Percentiles rank a stretch among this genome's conserved stretches.
These are phyloP conservation scores for Chytriomyces hyalinus DNA, from an alignment of 192 early-diverging fungal genomes.

Conservation along the genomic window DNA sequence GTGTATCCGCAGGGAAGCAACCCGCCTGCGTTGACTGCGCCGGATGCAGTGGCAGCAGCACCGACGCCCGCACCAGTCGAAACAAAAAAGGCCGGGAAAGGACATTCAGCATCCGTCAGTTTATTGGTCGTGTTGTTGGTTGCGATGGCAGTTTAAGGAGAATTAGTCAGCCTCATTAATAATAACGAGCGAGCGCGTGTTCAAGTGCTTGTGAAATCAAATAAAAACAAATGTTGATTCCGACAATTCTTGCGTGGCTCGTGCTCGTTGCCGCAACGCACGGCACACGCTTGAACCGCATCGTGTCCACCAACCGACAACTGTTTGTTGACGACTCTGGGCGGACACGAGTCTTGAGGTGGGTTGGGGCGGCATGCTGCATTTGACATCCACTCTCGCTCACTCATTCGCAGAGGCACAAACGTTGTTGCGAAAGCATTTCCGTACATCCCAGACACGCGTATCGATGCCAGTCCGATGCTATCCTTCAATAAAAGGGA, in stretches of 20 bases:
- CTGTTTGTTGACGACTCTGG: conserved; percentile 35
- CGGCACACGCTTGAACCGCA: conserved; percentile 4
- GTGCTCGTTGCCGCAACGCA: not conserved
- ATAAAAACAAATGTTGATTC: not conserved
- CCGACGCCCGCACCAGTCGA: not conserved
- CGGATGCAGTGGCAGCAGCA: not conserved
- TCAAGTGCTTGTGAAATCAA: not conserved
- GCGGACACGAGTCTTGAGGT: conserved; percentile 36
- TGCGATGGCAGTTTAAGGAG: no score
- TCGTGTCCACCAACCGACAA: conserved; percentile 17
- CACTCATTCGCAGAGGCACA: conserved; percentile 11
- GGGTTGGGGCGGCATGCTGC: not conserved
- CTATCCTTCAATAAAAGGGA: conserved; percentile 31
- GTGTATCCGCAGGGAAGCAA: not conserved
- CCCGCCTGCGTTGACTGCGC: not conserved
- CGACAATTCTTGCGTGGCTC: not conserved
- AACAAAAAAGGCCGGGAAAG: not conserved
- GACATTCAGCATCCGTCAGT: not conserved
- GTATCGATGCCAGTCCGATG: not conserved
- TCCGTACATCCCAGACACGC: conserved; percentile 27
- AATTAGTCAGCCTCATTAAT: not conserved
- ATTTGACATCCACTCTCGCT: not conserved
- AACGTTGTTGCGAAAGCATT: conserved; percentile 12
- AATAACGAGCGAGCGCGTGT: not conserved
- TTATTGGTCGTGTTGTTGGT: not conserved